phyloP scores from a whole-genome alignment of 805 yeast species.

The Barnettozyma wickerhamii region DNA sequence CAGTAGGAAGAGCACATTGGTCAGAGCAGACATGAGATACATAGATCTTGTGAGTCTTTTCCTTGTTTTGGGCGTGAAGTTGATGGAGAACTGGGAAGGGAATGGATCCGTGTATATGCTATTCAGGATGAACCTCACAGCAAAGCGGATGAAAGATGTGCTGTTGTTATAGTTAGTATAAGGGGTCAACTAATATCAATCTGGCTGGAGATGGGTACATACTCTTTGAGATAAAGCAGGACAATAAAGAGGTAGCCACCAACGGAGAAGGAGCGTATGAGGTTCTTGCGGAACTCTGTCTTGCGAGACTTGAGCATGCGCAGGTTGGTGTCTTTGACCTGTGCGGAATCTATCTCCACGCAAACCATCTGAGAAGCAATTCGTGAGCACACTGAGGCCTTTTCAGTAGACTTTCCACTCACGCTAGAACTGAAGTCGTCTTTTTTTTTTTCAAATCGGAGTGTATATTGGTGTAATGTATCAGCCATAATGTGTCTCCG shows the following conservation, averaged over 20 bases:
- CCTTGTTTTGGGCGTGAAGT: constrained; percentile 18
- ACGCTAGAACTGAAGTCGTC: too few relatives aligned
- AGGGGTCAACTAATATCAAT: neutral
- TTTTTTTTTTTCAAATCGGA: too few relatives aligned
- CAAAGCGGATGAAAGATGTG: constrained; percentile 24
- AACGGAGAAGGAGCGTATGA: constrained; percentile 13
- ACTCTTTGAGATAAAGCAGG: constrained; percentile 23
- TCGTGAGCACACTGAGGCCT: too few relatives aligned
- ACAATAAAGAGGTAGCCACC: constrained; percentile 21
- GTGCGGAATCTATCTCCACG: constrained; percentile 8
- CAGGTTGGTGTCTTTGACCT: constrained; percentile 15
- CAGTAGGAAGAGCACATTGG: constrained; percentile 27
- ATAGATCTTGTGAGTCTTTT: constrained; percentile 29
- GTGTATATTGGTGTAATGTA: too few relatives aligned
- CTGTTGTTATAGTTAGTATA: constrained; percentile 11
- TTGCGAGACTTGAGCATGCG: constrained; percentile 19
- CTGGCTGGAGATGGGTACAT: constrained; percentile 2
- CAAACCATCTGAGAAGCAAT: constrained; percentile 12
- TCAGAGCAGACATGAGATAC: constrained; percentile 21
- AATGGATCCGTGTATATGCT: constrained; percentile 38
- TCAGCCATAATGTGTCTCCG: too few relatives aligned
- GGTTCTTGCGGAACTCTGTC: constrained; percentile 13
- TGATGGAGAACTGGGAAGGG: constrained; percentile 28
- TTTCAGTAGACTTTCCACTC: too few relatives aligned
- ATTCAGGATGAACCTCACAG: constrained; percentile 33